Conservation (phyloP, 495 filamentous ascomycete genomes). For the Trichocladium uniseriatum region DNA sequence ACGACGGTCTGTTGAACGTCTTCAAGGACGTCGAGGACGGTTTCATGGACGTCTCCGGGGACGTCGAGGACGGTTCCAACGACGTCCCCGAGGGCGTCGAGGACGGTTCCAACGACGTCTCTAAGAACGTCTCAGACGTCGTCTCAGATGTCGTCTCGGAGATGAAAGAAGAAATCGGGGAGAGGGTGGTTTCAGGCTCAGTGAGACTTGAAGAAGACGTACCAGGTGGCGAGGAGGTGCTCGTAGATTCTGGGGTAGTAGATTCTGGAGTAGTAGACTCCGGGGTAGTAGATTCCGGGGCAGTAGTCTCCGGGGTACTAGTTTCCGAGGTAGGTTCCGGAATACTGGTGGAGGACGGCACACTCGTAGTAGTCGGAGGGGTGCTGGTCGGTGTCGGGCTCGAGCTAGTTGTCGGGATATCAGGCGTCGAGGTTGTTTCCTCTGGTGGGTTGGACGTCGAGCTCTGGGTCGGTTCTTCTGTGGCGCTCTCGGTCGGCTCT, state of each 20-base stretch:
- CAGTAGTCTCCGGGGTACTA: too few species aligned
- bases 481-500: background rate
- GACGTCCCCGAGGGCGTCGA: too few species aligned
- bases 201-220: constrained; percentile 8
- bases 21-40: background rate
- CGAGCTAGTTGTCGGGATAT: background rate
- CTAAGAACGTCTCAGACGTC: constrained; percentile 2
- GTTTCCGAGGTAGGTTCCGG: too few species aligned
- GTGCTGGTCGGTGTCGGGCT: background rate
- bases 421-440: background rate
- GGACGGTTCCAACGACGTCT: too few species aligned
- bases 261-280: too few species aligned
- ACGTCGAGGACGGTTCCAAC: too few species aligned
- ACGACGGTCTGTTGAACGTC: constrained; percentile 1
- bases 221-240: constrained; percentile 6
- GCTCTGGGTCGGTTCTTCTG: background rate
- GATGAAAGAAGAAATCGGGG: constrained; percentile 12
- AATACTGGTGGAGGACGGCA: background rate
- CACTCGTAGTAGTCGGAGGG: background rate
- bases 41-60: too few species aligned
- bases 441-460: background rate
- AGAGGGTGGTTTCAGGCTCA: background rate
- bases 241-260: background rate
- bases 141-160: background rate
- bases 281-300: too few species aligned